Conservation (phyloP, 2,329 filamentous ascomycete genomes). For the Colletotrichum lentis region DNA sequence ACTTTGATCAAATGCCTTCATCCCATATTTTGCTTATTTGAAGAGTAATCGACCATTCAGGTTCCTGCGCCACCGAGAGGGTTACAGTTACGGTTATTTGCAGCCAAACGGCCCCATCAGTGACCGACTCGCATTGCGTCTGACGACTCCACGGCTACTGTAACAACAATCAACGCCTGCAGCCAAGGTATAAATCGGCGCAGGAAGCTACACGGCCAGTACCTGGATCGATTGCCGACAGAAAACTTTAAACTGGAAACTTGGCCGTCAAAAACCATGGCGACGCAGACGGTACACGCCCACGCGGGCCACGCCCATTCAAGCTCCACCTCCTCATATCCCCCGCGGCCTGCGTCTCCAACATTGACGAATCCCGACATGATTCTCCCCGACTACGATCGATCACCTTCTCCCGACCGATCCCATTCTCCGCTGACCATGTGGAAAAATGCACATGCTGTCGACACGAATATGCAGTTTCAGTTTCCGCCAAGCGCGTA, state of each 20-base stretch:
- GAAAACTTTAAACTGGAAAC: not conserved
- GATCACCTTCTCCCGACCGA: constrained; percentile 61
- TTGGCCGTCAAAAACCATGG: constrained; percentile 42
- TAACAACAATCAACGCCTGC: constrained; percentile 32
- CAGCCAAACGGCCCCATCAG: constrained; percentile 7
- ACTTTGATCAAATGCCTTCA: constrained; percentile 29
- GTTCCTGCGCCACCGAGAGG: constrained; percentile 14
- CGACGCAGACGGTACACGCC: constrained; percentile 43
- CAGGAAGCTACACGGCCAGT: constrained; percentile 8
- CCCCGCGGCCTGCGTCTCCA: constrained; percentile 73
- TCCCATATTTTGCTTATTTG: constrained; percentile 15
- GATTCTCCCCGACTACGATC: constrained; percentile 82
- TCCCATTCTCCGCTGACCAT: constrained; percentile 61
- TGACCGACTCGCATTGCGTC: constrained; percentile 20
- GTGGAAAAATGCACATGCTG: constrained; percentile 59
- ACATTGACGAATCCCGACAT: constrained; percentile 94
- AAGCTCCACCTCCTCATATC: constrained; percentile 49
- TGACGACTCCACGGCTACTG: constrained; percentile 26
- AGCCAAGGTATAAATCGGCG: constrained; percentile 13
- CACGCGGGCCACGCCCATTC: constrained; percentile 37
- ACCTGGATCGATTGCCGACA: constrained; percentile 15
- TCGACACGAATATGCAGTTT: constrained; percentile 47
- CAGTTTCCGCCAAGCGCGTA: constrained; percentile 56
- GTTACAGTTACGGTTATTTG: constrained; percentile 15
- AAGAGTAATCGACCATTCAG: constrained; percentile 22